A percentile compares a stretch with the other conserved stretches of the same genome.
These are phyloP conservation scores for Rugonectria rugulosa DNA, from an alignment of 2,329 filamentous ascomycete species.

Conservation along the genomic window DNA sequence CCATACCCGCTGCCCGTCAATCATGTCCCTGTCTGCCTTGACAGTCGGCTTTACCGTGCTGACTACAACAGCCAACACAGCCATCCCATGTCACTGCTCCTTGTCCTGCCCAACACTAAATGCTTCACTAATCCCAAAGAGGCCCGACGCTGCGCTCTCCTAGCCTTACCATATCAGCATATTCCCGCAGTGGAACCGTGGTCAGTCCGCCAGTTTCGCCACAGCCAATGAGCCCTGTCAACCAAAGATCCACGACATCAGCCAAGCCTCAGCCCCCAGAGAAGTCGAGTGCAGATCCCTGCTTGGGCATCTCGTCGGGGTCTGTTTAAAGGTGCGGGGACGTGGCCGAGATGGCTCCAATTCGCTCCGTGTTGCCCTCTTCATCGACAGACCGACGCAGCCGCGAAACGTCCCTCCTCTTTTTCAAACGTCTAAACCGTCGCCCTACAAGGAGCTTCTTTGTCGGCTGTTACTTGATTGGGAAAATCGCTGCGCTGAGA, in stretches of 20 bases:
- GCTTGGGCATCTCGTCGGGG: background rate
- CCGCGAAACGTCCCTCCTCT: background rate
- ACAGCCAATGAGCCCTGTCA: background rate
- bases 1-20: background rate
- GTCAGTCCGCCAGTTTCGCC: background rate
- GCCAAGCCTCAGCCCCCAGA: constrained; percentile 8
- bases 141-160: constrained; percentile 26
- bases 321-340: constrained; percentile 15
- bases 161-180: background rate
- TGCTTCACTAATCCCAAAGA: constrained; percentile 26
- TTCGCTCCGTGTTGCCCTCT: constrained; percentile 1
- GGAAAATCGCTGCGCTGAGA: constrained; percentile 33
- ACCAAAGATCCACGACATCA: background rate
- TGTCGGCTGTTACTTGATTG: constrained; percentile 26
- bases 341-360: constrained; percentile 2
- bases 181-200: constrained; percentile 5
- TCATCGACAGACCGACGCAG: background rate
- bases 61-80: background rate
- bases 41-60: background rate
- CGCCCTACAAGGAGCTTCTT: too few relatives aligned
- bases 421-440: constrained; percentile 1
- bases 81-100: too few relatives aligned
- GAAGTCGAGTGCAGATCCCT: constrained; percentile 5
- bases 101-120: too few relatives aligned
- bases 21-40: background rate